Conservation (phyloP, 176 grass and related monocot species). For the Tillandsia fasciculata region DNA sequence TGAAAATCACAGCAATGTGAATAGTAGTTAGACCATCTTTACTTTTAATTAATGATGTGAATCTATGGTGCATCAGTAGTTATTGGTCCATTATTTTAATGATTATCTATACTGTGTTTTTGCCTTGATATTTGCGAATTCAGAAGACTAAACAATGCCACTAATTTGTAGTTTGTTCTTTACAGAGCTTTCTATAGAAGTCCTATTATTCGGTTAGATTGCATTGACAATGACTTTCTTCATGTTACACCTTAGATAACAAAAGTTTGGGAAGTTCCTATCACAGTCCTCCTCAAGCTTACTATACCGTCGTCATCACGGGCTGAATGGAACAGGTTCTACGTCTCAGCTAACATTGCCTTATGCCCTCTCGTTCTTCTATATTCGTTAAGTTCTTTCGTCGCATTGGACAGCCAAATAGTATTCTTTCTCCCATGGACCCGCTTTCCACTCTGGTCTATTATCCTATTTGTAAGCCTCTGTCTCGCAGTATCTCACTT, state of each 20-base stretch:
- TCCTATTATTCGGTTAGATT: not conserved
- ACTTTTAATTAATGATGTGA: too few relatives aligned
- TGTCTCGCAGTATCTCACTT: conserved; percentile 64
- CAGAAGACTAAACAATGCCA: too few relatives aligned
- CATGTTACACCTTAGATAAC: conserved; percentile 37
- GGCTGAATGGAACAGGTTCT: conserved; percentile 58
- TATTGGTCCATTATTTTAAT: too few relatives aligned
- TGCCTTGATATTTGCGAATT: too few relatives aligned
- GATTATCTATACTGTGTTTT: too few relatives aligned
- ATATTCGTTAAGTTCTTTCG: conserved; percentile 65
- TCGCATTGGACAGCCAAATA: conserved; percentile 62
- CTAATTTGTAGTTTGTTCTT: not conserved
- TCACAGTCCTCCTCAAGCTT: conserved; percentile 64
- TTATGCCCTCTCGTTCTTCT: conserved; percentile 72
- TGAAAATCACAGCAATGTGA: too few relatives aligned
- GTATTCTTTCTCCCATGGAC: conserved; percentile 65
- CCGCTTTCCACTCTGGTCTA: conserved; percentile 60
- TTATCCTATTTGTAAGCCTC: conserved; percentile 54
- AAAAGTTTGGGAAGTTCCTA: conserved; percentile 64
- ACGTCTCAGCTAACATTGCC: conserved; percentile 54
- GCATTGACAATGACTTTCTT: conserved; percentile 7
- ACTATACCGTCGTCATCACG: conserved; percentile 66
- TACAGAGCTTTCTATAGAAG: not conserved
- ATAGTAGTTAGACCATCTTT: too few relatives aligned
- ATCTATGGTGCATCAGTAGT: too few relatives aligned